These are phyloP conservation scores for Exophiala sp. DNA, from an alignment of 2,329 filamentous ascomycete genomes.

Conservation along the genomic window DNA sequence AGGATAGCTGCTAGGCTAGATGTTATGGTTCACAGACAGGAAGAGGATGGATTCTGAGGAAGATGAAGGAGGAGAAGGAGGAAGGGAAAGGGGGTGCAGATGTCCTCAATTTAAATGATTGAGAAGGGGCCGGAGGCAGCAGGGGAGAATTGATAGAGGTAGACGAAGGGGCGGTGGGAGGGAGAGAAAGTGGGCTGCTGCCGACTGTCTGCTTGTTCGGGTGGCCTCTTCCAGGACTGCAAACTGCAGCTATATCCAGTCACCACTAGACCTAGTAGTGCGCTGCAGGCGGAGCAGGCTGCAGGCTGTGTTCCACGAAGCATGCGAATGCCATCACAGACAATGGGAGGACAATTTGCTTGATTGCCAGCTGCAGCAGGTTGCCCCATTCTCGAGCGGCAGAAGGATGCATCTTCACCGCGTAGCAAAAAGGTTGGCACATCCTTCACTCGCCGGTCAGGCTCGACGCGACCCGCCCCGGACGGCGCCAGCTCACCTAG, in stretches of 20 bases:
- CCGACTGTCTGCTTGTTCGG: background rate
- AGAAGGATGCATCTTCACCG: background rate
- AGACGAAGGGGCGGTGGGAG: background rate
- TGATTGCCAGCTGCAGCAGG: background rate
- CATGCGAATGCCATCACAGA: background rate
- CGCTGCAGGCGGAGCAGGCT: background rate
- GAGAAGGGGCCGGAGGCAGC: constrained; percentile 2
- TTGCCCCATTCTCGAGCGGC: constrained; percentile 9
- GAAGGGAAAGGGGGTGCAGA: constrained; percentile 16
- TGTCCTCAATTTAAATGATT: constrained; percentile 29
- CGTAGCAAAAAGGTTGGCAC: background rate
- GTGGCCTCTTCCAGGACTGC: background rate
- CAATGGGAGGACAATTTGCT: background rate
- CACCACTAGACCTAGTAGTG: background rate
- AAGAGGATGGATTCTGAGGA: constrained; percentile 25
- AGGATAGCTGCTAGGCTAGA: background rate
- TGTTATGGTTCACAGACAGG: background rate
- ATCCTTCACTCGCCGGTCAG: background rate
- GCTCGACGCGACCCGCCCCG: constrained; percentile 2
- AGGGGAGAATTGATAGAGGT: background rate
- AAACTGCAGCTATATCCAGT: background rate
- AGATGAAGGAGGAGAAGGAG: constrained; percentile 16
- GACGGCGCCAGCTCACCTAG: constrained; percentile 1
- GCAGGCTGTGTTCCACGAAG: background rate
- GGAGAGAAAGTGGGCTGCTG: background rate